Evolutionary conservation across 768 basidiomycete genomes (phyloP).

Genomic region (Tylopilus sp.): DNA sequence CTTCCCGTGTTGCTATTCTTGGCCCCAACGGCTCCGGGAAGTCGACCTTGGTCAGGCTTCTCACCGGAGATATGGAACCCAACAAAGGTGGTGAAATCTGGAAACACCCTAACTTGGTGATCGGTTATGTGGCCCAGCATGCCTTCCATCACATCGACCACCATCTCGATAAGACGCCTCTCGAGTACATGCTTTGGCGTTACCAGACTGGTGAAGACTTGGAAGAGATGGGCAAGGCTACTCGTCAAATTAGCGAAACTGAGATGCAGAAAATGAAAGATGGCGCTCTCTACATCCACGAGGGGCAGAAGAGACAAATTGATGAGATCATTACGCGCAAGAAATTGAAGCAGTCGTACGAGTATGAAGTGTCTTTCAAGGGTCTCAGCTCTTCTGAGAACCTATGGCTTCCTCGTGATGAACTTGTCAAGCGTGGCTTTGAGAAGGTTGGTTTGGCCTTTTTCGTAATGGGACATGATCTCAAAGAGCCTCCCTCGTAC

Average conservation of each 20-base stretch:
- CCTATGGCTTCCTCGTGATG: conserved; percentile 95
- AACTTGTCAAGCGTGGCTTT: conserved; percentile 96
- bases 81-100: conserved; percentile 97
- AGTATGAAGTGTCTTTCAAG: conserved; percentile 98
- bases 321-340: conserved; percentile 89
- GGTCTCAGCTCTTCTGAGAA: conserved; percentile 94
- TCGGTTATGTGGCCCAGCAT: conserved; percentile 98
- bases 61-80: conserved; percentile 94
- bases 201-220: conserved; percentile 99
- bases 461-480: not conserved
- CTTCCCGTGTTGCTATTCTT: conserved; percentile 96
- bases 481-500: conserved; percentile 9
- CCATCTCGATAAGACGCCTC: conserved; percentile 97
- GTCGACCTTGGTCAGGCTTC: conserved; percentile 93
- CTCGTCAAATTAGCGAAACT: conserved; percentile 80
- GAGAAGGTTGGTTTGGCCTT: conserved; percentile 62
- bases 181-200: conserved; percentile 99
- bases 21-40: conserved; percentile 99
- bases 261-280: conserved; percentile 97
- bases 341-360: conserved; percentile 99
- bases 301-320: conserved; percentile 93
- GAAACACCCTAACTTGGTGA: conserved; percentile 99
- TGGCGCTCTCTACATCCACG: conserved; percentile 77
- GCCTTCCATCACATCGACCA: conserved; percentile 99
- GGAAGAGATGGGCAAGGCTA: conserved; percentile 94